Conservation (phyloP, 2,329 filamentous ascomycete species). For the Stenocarpella maydis region DNA sequence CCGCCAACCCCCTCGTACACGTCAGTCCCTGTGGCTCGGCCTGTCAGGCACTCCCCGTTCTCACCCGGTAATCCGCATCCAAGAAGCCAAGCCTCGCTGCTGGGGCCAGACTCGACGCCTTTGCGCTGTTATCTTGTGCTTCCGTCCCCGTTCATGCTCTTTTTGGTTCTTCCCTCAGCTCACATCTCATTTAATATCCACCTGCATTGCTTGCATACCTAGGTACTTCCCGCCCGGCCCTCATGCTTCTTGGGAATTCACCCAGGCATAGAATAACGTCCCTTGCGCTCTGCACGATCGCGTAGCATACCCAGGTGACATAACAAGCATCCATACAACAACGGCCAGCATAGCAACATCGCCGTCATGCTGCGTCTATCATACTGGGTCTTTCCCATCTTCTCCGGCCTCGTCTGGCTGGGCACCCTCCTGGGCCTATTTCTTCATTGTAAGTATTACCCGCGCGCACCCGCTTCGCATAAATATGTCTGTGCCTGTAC, state of each 20-base stretch:
- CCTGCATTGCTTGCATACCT: constrained; percentile 1
- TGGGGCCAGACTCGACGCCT: background rate
- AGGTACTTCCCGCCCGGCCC: constrained; percentile 5
- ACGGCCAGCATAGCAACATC: background rate
- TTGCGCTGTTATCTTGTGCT: no score
- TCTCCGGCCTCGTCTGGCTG: constrained; percentile 72
- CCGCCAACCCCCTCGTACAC: constrained; percentile 1
- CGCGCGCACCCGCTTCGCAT: background rate
- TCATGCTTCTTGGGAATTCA: background rate
- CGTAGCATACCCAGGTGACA: no score
- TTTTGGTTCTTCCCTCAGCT: background rate
- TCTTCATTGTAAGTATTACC: constrained; percentile 61
- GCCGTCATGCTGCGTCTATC: constrained; percentile 40
- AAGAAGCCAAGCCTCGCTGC: background rate
- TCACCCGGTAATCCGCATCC: background rate
- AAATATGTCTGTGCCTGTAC: background rate
- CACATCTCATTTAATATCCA: background rate
- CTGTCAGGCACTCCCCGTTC: background rate
- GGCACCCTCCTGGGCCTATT: constrained; percentile 74
- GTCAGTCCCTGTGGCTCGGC: constrained; percentile 23
- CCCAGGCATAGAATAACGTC: background rate
- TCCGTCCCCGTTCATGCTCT: background rate
- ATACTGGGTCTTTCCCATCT: constrained; percentile 66
- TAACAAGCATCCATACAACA: background rate
- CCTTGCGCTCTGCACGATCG: no score